phyloP scores from a whole-genome alignment of 179 eudicot species.

The Sideroxylon spinosum region DNA sequence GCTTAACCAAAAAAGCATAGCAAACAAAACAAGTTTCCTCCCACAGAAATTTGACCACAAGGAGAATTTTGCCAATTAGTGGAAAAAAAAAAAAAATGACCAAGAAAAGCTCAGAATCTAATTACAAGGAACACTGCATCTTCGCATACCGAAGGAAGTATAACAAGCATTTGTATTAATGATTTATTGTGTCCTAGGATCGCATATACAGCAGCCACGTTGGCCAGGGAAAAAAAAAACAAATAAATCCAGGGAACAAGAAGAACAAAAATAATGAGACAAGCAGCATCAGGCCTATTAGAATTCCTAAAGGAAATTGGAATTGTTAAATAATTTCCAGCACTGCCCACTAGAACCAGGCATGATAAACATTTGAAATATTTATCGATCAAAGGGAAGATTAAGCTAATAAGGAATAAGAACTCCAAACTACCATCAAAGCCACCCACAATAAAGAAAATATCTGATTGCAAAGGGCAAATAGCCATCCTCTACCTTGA shows the following conservation, averaged over 20 bases:
- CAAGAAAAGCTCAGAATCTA: background rate
- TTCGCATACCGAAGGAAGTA: background rate
- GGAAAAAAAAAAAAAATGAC: background rate
- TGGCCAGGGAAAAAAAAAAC: background rate
- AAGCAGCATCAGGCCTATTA: background rate
- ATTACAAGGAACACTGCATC: background rate
- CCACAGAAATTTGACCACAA: too few relatives aligned
- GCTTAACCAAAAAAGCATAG: too few relatives aligned
- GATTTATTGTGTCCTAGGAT: background rate
- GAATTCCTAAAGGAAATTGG: background rate
- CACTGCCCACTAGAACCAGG: constrained; percentile 15
- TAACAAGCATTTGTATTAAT: background rate
- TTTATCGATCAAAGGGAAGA: background rate
- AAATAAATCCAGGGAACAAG: background rate
- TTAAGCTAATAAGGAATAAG: constrained; percentile 11
- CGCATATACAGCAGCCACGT: background rate
- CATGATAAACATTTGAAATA: constrained; percentile 8
- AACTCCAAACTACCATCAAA: constrained; percentile 22
- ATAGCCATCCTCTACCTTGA: constrained; percentile 21
- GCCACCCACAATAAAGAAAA: background rate
- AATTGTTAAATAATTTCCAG: constrained; percentile 10
- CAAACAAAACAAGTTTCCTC: too few relatives aligned
- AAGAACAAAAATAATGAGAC: background rate
- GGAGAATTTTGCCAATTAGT: too few relatives aligned
- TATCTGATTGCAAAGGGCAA: background rate